Base-by-base conservation (phyloP, 139 green algal genomes). In the Protoeuglena noctilucae region DNA sequence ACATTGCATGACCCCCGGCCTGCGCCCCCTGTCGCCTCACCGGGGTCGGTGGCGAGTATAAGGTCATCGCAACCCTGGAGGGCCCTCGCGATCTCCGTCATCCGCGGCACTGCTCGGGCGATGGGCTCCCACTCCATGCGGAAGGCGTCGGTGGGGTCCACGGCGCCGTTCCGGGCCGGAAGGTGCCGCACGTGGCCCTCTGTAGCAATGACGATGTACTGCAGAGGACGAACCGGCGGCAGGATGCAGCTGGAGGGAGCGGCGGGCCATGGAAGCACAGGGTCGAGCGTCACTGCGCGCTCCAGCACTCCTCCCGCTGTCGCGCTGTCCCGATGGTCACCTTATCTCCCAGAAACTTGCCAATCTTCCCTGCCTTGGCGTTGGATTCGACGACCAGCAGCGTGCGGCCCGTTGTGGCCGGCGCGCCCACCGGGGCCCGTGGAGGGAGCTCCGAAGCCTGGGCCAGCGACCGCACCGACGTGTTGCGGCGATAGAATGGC, bases 301-400 rank as follows among this genome's bases (percentile, higher is more conserved):
- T 22, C 46, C 27, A 21, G 9, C 27, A 7, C 14, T 52, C 14
- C 9, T 52, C 46, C 14, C 9, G 14, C 14, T 52, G 25, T 21
- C 7, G 25, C 46, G 27, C 21, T n/a, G n/a, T n/a, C n/a, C n/a
- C n/a, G n/a, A n/a, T n/a, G 41, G 52, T 23, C 28, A 80, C 78
- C 62, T 59, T 70, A 53, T 76, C 4, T 0, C 88, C 88, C 17
- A 96, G 70, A 51, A 84, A 96, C 30, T 77, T 71, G 57, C 91
- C 71, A 1, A 96, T 87, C 62, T 94, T 95, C 23, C 63, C 77
- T 4, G 85, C 89, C 71, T 97, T 97, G n/a, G 82, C 73, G 3
- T 87, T 87, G 3, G 87, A 96, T 62, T 97, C 89, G 18, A 97
- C 89, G 2, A 97, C 50, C 54, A 97, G 50, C 26, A 91, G n/a